Conservation (phyloP, 495 filamentous ascomycete genomes). For the Lasiosphaeris hirsuta region DNA sequence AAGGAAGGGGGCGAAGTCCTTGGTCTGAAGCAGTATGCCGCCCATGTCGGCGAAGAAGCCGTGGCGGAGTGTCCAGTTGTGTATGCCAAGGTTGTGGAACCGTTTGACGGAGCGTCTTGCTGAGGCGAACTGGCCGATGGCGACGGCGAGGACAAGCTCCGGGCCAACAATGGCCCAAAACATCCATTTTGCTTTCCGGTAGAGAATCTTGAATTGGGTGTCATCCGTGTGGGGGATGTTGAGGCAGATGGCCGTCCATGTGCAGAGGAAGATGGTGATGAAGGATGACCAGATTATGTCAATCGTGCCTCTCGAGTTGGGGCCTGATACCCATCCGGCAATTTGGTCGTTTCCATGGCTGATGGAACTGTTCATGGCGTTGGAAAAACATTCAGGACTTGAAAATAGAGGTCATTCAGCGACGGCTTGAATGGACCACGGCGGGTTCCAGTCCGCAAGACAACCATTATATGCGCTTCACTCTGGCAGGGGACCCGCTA, state of each 20-base stretch:
- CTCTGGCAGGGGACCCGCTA: too few relatives aligned
- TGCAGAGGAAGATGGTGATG: slow-evolving; percentile 4
- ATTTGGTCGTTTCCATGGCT: too few relatives aligned
- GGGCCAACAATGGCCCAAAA: slow-evolving; percentile 2
- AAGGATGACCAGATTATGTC: slow-evolving; percentile 5
- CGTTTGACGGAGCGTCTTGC: neutral
- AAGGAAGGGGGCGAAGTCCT: neutral
- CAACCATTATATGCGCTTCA: too few relatives aligned
- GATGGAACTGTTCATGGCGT: too few relatives aligned
- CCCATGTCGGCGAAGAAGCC: slow-evolving; percentile 11
- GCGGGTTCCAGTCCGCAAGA: too few relatives aligned
- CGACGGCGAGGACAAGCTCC: neutral
- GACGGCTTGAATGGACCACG: too few relatives aligned
- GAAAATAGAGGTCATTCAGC: too few relatives aligned
- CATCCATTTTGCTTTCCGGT: neutral
- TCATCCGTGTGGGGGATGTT: neutral
- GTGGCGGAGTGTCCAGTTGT: neutral
- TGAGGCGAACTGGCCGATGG: neutral
- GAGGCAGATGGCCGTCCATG: neutral
- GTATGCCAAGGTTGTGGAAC: neutral
- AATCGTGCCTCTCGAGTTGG: neutral
- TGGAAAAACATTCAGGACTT: too few relatives aligned
- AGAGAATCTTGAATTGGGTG: neutral
- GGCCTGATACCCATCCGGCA: slow-evolving; percentile 3
- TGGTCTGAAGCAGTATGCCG: neutral